Evolutionary conservation across 2,329 filamentous ascomycete species (phyloP), one percentile per base, ranked within the genome.

Genomic region (Diaporthe humulicola): DNA sequence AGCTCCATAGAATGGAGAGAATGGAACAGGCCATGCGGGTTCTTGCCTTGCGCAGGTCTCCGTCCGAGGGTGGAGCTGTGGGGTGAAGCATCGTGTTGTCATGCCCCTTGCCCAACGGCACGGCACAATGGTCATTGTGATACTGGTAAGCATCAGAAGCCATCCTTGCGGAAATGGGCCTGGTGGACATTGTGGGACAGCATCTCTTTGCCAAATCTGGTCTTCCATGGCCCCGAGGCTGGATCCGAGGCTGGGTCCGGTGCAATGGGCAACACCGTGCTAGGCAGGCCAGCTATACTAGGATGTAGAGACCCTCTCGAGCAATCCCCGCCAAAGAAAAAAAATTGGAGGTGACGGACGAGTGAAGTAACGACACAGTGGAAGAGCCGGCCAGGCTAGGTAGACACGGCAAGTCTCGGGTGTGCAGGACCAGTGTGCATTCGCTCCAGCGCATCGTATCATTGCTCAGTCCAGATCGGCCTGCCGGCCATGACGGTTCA

Each of bases 361-460:
- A 38, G 70, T 66, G 58, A 67, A 38, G 70, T 66, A 66, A 38
- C 71, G 50, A 54, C 74, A 74, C 74, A 75, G 66, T 74, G 66
- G 60, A 48, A 71, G 42, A 58, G 58, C 40, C 25, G 33, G 64
- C 36, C 33, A 19, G 48, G 48, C 33, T 2, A 69, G 48, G 56
- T 54, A 73, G 36, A 64, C 38, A 28, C 54, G 54, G 70, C 36
- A 66, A 42, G 73, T 72, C 48, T 69, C 64, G 64, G 64, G 33
- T 54, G 48, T 54, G 48, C n/a, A 69, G 64, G 33, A 40, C 64
- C 64, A 36, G 45, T 67, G 45, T 52, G 33, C 30, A 38, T 38
- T 67, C 40, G 60, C 25, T 48, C n/a, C 61, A 66, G 48, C 69
- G 58, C 58, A 58, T 71, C 54, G 42, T 71, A 70, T 52, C 38